These are phyloP conservation scores for Eimeria mitis DNA, from an alignment of 169 alveolate genomes.

Conservation along the genomic window DNA sequence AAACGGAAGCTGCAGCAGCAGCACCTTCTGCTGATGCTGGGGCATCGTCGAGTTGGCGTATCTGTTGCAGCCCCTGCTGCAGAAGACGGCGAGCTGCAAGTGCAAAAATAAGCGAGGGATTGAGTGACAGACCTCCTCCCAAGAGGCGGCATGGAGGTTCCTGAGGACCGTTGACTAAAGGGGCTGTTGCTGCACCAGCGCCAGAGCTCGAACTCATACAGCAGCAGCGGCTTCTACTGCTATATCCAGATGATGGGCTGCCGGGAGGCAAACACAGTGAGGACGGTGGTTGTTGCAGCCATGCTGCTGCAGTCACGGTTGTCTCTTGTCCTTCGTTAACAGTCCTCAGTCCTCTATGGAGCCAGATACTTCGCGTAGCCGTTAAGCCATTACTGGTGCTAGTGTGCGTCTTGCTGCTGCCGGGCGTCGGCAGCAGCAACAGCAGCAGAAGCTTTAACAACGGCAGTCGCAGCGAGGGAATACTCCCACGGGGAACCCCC, in stretches of 20 bases:
- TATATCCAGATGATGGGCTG: background rate
- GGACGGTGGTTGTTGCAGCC: conserved; percentile 13
- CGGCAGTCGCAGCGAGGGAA: background rate
- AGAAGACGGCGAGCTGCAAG: conserved; percentile 60
- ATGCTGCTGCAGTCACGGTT: background rate
- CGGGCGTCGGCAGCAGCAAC: background rate
- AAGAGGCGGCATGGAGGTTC: conserved; percentile 13
- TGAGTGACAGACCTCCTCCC: conserved; percentile 49
- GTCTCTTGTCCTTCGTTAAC: background rate
- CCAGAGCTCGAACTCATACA: background rate
- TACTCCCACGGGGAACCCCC: background rate
- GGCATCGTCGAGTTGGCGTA: background rate
- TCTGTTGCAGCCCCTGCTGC: conserved; percentile 18
- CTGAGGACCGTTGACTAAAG: background rate
- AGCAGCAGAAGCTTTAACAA: background rate
- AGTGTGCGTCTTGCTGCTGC: background rate
- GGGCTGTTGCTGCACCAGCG: background rate
- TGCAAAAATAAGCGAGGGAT: conserved; percentile 35
- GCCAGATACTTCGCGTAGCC: background rate
- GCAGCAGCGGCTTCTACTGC: conserved; percentile 36
- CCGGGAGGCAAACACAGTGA: background rate
- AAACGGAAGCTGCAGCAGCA: background rate
- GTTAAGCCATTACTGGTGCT: background rate
- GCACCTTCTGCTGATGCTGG: background rate
- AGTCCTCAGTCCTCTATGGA: background rate